Evolutionary conservation across 83 land plant species (phyloP), one percentile per base, ranked within the genome.

Genomic region (Picea engelmannii): DNA sequence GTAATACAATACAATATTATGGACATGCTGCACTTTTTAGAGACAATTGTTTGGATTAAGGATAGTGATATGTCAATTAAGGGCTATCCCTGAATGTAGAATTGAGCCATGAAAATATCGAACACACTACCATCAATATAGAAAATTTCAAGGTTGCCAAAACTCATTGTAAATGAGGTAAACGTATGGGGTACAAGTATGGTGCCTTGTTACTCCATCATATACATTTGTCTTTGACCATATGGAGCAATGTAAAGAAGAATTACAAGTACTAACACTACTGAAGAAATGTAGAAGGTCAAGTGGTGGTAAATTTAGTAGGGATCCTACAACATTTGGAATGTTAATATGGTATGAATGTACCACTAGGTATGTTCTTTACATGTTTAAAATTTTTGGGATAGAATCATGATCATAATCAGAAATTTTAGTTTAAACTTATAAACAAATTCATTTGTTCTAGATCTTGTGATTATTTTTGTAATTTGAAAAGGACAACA

Each of bases 131-230:
- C 4, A 5, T 93, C 31, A 62, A 73, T 24, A 59, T 93, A 15
- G 90, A 89, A 23, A 91, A 93, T 47, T 20, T 91, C 17, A 93
- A 91, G 88, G 17, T 82, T 25, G 81, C 91, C 10, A 93, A 93
- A 62, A 81, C 38, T 84, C 12, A 90, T 87, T 35, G 78, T 83
- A 44, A 61, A 81, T 24, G 78, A 76, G 58, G 93, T 91, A 35
- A 35, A 65, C 86, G 84, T 8, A 11, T 5, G 17, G 9, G n/a
- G n/a, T n/a, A n/a, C n/a, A 65, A 89, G 84, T 8, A 11, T 5
- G 17, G 9, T 11, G 4, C 6, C 3, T 23, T 58, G 62, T 17
- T 44, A 9, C 8, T 15, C 0, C 23, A 25, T 17, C 24, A 16
- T 76, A 15, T 47, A 25, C 62, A 55, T 78, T 12, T 35, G 5